Percentiles rank a stretch among this genome's conserved stretches.
Conservation (phyloP, 139 green algal species). For the Ostreobium quekettii region DNA sequence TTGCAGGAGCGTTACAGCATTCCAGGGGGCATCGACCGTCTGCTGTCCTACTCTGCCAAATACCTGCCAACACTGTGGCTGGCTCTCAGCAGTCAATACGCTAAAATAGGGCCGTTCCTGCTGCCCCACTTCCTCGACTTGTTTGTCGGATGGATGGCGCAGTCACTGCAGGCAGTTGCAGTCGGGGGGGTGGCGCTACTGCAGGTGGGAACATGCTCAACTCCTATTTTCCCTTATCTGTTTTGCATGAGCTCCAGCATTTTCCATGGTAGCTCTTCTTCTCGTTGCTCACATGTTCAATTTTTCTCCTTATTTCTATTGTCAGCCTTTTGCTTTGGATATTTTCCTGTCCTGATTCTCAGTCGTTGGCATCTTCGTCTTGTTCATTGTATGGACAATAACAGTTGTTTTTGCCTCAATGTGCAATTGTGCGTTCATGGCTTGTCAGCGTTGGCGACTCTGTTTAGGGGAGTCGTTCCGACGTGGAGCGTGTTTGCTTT, state of each 20-base stretch:
- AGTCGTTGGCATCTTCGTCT: too few relatives aligned
- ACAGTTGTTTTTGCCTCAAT: too few relatives aligned
- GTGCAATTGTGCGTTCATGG: too few relatives aligned
- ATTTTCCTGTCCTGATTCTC: too few relatives aligned
- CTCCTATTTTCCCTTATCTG: not conserved
- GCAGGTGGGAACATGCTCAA: not conserved
- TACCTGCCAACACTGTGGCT: conserved; percentile 5
- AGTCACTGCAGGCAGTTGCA: not conserved
- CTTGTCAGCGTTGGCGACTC: too few relatives aligned
- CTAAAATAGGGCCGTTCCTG: not conserved
- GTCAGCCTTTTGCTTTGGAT: too few relatives aligned
- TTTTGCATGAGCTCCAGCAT: not conserved
- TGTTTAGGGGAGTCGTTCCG: too few relatives aligned
- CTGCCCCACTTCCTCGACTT: conserved; percentile 14
- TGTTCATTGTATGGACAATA: too few relatives aligned
- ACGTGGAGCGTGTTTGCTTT: not conserved
- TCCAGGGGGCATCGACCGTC: conserved; percentile 2
- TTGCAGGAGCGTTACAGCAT: conserved; percentile 4
- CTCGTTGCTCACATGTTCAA: too few relatives aligned
- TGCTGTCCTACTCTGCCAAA: conserved; percentile 13
- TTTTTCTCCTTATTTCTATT: too few relatives aligned
- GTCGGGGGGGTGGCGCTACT: conserved; percentile 6
- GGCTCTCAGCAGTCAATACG: not conserved
- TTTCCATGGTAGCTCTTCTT: too few relatives aligned
- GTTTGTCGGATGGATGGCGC: conserved; percentile 13